phyloP scores from a whole-genome alignment of 208 protist species.

The Endotrypanum monterogeii region DNA sequence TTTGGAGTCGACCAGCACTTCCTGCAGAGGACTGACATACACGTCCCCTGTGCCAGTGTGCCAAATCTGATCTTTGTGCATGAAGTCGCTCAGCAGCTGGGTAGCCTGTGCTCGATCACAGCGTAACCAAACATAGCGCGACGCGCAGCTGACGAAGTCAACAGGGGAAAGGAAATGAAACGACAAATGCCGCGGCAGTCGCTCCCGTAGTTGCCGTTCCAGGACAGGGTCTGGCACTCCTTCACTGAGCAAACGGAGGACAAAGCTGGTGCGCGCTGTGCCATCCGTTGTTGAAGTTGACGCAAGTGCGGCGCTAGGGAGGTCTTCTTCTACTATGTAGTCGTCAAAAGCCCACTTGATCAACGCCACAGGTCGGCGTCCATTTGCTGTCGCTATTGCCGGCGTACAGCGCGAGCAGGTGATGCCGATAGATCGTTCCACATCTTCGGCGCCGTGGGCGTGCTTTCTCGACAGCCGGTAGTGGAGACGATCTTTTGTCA shows the following conservation, averaged over 20 bases:
- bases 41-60: conserved; percentile 37
- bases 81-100: conserved; percentile 13
- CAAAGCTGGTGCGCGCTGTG: conserved; percentile 21
- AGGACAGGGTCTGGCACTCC: conserved; percentile 62
- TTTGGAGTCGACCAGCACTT: conserved; percentile 19
- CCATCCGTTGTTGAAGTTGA: background rate
- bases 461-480: conserved; percentile 55
- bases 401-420: conserved; percentile 23
- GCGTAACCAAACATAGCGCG: conserved; percentile 59
- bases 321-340: conserved; percentile 69
- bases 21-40: conserved; percentile 32
- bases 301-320: conserved; percentile 30
- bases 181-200: conserved; percentile 15
- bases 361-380: conserved; percentile 49
- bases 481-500: conserved; percentile 74
- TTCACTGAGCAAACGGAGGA: conserved; percentile 64
- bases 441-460: conserved; percentile 41
- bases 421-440: conserved; percentile 74
- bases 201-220: conserved; percentile 32
- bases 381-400: background rate
- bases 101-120: conserved; percentile 4
- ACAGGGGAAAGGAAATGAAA: conserved; percentile 74
- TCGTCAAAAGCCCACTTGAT: conserved; percentile 91
- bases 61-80: conserved; percentile 24
- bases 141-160: conserved; percentile 63